Conservation (phyloP, 768 basidiomycete genomes). For the Strobilomyces confusus region DNA sequence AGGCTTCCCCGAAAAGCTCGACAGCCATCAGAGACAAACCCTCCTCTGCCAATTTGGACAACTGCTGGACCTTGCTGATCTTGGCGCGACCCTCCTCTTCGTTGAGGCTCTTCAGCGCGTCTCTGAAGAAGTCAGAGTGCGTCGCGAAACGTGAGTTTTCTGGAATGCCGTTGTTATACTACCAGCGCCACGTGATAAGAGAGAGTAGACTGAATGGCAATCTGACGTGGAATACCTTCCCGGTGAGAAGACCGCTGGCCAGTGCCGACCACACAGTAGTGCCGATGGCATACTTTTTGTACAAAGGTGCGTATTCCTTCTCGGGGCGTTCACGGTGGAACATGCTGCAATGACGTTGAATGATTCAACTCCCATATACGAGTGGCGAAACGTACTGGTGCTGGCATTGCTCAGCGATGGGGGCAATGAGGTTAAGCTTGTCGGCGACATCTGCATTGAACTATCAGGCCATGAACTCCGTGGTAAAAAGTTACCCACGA, state of each 20-base stretch:
- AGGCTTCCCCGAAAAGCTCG: neutral
- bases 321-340: slow-evolving; percentile 53
- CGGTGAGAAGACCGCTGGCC: slow-evolving; percentile 52
- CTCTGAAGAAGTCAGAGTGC: slow-evolving; percentile 44
- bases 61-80: slow-evolving; percentile 46
- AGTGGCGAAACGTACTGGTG: slow-evolving; percentile 32
- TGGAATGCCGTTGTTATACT: slow-evolving; percentile 52
- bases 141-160: slow-evolving; percentile 47
- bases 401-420: slow-evolving; percentile 51
- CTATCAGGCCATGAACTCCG: neutral
- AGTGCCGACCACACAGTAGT: slow-evolving; percentile 56
- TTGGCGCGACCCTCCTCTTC: slow-evolving; percentile 40
- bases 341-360: slow-evolving; percentile 33
- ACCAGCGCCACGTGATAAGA: too few species aligned
- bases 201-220: neutral
- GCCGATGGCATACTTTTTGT: slow-evolving; percentile 43
- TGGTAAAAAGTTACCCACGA: slow-evolving; percentile 19
- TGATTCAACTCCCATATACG: too few species aligned
- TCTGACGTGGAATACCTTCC: slow-evolving; percentile 34
- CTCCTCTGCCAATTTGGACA: slow-evolving; percentile 43
- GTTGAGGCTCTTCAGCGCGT: slow-evolving; percentile 41
- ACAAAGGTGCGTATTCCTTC: slow-evolving; percentile 46
- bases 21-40: slow-evolving; percentile 10
- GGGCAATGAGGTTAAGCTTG: slow-evolving; percentile 45
- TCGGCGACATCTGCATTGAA: slow-evolving; percentile 41